Evolutionary conservation across 768 basidiomycete genomes (phyloP).

Genomic region (Rickenella mellea): DNA sequence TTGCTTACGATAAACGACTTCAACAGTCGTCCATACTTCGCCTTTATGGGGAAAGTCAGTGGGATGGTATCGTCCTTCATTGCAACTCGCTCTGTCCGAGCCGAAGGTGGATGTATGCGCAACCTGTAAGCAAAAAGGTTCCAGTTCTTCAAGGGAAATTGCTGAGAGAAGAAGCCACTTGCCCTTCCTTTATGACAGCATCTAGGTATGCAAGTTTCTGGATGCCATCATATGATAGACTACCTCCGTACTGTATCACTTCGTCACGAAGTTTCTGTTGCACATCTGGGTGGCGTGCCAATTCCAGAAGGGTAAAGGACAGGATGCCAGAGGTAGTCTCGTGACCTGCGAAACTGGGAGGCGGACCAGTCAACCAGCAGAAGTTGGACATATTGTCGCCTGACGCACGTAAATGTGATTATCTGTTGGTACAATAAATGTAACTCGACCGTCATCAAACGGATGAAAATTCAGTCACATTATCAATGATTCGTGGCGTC

Average conservation of each 20-base stretch:
- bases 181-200: slow-evolving; percentile 18
- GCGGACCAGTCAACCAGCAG: too few relatives aligned
- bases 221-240: slow-evolving; percentile 9
- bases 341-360: slow-evolving; percentile 11
- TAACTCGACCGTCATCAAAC: too few relatives aligned
- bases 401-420: slow-evolving; percentile 19
- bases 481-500: slow-evolving; percentile 13
- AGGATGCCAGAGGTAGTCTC: slow-evolving; percentile 11
- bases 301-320: slow-evolving; percentile 16
- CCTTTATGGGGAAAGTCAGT: too few relatives aligned
- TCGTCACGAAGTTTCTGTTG: slow-evolving; percentile 20
- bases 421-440: slow-evolving; percentile 13
- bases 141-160: too few relatives aligned
- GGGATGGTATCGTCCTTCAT: slow-evolving; percentile 4
- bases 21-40: too few relatives aligned
- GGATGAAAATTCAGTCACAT: slow-evolving; percentile 15
- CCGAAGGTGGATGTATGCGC: slow-evolving; percentile 10
- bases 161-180: slow-evolving; percentile 14
- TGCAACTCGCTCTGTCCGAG: slow-evolving; percentile 11
- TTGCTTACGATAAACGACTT: too few relatives aligned
- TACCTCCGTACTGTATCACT: slow-evolving; percentile 24
- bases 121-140: too few relatives aligned
- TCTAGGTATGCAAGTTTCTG: slow-evolving; percentile 15
- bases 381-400: too few relatives aligned
- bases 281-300: slow-evolving; percentile 19